A percentile compares a stretch with the other conserved stretches of the same genome.
phyloP scores from a whole-genome alignment of 2,329 filamentous ascomycete genomes.

The Aspergillus transmontanensis region DNA sequence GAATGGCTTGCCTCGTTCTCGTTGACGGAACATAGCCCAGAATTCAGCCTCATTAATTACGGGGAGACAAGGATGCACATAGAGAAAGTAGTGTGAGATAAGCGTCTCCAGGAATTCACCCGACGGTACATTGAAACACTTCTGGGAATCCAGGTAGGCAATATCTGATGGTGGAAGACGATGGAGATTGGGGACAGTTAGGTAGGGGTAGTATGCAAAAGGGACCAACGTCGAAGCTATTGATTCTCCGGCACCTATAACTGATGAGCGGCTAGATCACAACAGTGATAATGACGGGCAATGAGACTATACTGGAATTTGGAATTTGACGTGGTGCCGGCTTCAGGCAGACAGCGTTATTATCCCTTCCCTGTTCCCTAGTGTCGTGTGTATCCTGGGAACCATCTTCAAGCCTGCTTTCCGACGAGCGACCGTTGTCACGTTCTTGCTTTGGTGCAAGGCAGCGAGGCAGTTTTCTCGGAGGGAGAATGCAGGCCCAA shows the following conservation, averaged over 20 bases:
- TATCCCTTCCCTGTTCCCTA: not conserved
- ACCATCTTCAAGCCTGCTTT: no score
- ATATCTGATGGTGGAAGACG: not conserved
- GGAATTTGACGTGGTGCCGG: not conserved
- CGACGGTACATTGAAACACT: not conserved
- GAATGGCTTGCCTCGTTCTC: not conserved
- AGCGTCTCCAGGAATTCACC: not conserved
- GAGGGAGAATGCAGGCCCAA: not conserved
- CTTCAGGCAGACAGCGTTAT: not conserved
- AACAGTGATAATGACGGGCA: not conserved
- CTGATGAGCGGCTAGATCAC: accelerated
- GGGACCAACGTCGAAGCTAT: not conserved
- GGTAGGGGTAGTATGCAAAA: not conserved
- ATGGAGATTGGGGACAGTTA: not conserved
- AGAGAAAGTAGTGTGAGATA: not conserved
- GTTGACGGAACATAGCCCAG: not conserved
- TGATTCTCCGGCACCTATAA: not conserved
- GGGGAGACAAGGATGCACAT: not conserved
- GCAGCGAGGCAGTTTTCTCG: not conserved
- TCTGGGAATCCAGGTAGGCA: not conserved
- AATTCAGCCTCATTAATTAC: not conserved
- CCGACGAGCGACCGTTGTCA: not conserved
- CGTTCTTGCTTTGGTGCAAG: not conserved
- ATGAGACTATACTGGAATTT: not conserved
- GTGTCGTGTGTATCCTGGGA: not conserved